Conservation (phyloP, 306 rosid genomes). For the Abrus precatorius region DNA sequence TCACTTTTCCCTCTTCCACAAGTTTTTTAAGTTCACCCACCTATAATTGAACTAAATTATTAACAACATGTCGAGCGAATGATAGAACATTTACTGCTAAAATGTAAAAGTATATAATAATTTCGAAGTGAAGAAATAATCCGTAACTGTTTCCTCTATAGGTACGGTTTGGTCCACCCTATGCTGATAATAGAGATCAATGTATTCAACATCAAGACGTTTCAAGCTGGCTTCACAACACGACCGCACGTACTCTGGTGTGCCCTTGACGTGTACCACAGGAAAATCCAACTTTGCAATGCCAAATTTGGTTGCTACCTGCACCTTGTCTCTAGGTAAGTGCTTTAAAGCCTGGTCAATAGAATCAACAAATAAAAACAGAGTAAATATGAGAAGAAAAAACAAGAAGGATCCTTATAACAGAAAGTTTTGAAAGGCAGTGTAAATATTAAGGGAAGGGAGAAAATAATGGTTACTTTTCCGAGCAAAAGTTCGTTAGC, state of each 20-base stretch:
- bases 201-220: conserved; percentile 72
- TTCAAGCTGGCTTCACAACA: conserved; percentile 84
- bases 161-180: conserved; percentile 63
- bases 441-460: neutral
- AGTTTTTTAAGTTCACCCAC: conserved; percentile 80
- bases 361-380: neutral
- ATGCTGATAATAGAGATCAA: conserved; percentile 88
- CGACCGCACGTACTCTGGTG: conserved; percentile 74
- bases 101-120: neutral
- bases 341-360: conserved; percentile 68
- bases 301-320: conserved; percentile 84
- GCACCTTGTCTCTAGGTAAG: conserved; percentile 72
- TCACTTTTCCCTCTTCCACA: conserved; percentile 82
- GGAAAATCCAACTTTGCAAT: neutral
- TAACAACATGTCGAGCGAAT: neutral
- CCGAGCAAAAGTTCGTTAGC: conserved; percentile 67
- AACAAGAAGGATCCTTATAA: too few relatives aligned
- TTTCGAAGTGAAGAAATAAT: neutral
- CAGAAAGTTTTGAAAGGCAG: too few relatives aligned
- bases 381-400: neutral
- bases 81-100: neutral
- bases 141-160: conserved; percentile 74
- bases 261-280: conserved; percentile 53
- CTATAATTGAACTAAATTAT: conserved; percentile 48
- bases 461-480: conserved; percentile 48